Conservation (phyloP, 2,329 filamentous ascomycete genomes). For the Cladophialophora yegresii region DNA sequence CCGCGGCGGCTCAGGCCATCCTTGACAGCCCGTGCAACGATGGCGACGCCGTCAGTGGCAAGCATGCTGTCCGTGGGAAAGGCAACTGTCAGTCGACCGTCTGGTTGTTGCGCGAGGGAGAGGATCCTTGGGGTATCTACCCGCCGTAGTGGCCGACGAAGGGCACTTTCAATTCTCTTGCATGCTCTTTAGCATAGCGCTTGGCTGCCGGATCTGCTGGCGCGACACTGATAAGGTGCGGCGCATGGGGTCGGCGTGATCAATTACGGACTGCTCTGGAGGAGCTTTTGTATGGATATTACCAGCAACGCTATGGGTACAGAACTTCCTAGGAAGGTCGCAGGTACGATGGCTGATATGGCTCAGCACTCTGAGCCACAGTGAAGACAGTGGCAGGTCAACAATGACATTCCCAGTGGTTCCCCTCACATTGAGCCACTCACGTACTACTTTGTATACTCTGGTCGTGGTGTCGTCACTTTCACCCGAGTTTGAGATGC, state of each 20-base stretch:
- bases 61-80: conserved; percentile 5
- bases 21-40: conserved; percentile 9
- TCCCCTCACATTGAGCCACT: not conserved
- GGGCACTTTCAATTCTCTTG: not conserved
- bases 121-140: not conserved
- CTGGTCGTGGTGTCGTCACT: not conserved
- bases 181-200: not conserved
- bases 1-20: conserved; percentile 15
- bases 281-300: not conserved
- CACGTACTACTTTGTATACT: not conserved
- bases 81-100: conserved; percentile 10
- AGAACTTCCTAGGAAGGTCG: not conserved
- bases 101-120: not conserved
- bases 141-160: not conserved
- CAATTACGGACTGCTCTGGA: not conserved
- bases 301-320: no score
- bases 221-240: no score
- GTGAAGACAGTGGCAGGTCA: not conserved
- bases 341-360: not conserved
- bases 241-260: no score
- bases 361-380: not conserved
- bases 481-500: not conserved
- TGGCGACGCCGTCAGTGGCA: conserved; percentile 5
- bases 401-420: not conserved
- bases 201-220: not conserved